These are phyloP conservation scores for Wickerhamomyces sp. DNA, from an alignment of 1,139 yeast species.

Conservation along the genomic window DNA sequence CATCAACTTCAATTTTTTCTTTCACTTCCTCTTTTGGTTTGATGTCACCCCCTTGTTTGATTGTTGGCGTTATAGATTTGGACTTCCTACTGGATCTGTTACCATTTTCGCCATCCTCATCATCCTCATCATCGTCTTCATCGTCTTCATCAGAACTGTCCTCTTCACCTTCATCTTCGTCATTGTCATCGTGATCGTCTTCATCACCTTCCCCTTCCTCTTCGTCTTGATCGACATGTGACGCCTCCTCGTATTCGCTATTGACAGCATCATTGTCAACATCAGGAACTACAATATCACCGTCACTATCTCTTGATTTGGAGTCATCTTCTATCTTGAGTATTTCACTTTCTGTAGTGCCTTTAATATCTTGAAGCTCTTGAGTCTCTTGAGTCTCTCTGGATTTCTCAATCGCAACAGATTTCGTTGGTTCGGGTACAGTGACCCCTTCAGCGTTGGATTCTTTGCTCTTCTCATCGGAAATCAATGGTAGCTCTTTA, in stretches of 20 bases:
- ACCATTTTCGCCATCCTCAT: slow-evolving; percentile 5
- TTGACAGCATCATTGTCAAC: not conserved
- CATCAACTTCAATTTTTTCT: slow-evolving; percentile 5
- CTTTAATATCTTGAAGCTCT: not conserved
- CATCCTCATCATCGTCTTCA: not conserved
- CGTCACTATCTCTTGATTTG: slow-evolving; percentile 1
- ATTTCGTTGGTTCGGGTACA: no score
- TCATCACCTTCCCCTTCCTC: not conserved
- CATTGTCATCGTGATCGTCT: slow-evolving; percentile 7
- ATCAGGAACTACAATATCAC: slow-evolving; percentile 7
- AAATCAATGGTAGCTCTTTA: no score
- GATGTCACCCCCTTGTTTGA: not conserved
- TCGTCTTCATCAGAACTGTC: not conserved
- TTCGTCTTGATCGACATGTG: slow-evolving; percentile 3
- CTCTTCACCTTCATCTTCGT: slow-evolving; percentile 5
- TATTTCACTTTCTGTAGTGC: no score
- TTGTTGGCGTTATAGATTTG: not conserved
- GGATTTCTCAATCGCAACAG: not conserved
- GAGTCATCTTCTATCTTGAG: not conserved
- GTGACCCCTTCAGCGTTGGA: not conserved
- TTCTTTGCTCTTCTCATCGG: not conserved
- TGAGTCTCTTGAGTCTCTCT: not conserved
- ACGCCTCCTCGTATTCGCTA: slow-evolving; percentile 1
- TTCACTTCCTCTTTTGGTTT: not conserved
- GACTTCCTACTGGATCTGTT: not conserved